phyloP scores from a whole-genome alignment of 2,329 filamentous ascomycete species.

The Alternaria alternata region DNA sequence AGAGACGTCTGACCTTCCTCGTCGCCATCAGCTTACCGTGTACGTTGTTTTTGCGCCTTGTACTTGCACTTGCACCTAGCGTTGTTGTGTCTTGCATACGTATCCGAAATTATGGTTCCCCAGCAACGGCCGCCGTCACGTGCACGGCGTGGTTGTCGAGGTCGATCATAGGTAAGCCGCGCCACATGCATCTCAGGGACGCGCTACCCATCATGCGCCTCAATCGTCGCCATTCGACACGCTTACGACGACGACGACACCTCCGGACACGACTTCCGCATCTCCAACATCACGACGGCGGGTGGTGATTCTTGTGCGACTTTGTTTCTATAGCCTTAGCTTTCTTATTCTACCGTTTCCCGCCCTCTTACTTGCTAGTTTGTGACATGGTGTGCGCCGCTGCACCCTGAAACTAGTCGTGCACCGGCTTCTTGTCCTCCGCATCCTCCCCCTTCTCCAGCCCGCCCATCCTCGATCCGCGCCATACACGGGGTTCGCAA shows the following conservation, averaged over 20 bases:
- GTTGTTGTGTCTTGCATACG: background rate
- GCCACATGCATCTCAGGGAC: background rate
- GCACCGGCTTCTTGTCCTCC: slow-evolving; percentile 18
- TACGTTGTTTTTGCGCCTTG: background rate
- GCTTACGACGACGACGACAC: background rate
- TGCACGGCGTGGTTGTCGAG: background rate
- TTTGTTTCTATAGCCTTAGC: background rate
- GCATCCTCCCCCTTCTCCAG: slow-evolving; percentile 17
- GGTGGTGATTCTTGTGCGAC: background rate
- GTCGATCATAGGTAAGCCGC: background rate
- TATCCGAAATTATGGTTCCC: background rate
- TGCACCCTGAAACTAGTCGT: slow-evolving; percentile 40
- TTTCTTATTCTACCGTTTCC: background rate
- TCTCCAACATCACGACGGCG: background rate
- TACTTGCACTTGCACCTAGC: background rate
- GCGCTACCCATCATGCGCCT: slow-evolving; percentile 7
- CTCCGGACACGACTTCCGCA: background rate
- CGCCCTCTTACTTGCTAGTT: slow-evolving; percentile 6
- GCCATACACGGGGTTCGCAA: slow-evolving; percentile 14
- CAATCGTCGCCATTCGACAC: background rate
- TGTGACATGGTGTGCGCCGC: slow-evolving; percentile 27
- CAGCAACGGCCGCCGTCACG: background rate
- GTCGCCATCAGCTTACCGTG: background rate
- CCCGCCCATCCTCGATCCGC: slow-evolving; percentile 9
- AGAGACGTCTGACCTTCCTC: background rate